Conservation (phyloP, 2,329 filamentous ascomycete species). For the Macrophomina pseudophaseolina region DNA sequence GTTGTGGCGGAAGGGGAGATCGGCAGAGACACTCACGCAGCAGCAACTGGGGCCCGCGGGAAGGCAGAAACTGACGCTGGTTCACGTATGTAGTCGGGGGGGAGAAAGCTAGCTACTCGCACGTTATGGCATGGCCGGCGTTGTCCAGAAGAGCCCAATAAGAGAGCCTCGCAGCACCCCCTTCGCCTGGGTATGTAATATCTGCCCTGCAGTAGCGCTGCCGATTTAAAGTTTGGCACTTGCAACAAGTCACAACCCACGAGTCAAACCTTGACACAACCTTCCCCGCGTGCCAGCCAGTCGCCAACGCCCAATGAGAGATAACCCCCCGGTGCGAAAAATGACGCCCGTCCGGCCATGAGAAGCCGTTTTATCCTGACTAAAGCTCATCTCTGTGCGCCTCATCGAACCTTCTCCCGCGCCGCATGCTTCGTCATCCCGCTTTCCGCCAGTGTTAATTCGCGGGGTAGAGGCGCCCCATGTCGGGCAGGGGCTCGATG, state of each 20-base stretch:
- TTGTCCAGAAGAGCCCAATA: background rate
- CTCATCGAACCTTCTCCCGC: background rate
- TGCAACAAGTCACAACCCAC: background rate
- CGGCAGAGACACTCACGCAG: background rate
- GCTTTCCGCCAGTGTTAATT: background rate
- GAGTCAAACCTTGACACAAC: background rate
- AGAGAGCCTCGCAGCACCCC: background rate
- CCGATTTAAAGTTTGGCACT: background rate
- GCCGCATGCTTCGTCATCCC: background rate
- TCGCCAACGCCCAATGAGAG: background rate
- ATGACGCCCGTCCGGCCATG: background rate
- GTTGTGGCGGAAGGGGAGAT: background rate
- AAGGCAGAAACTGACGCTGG: background rate
- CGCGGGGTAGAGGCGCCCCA: background rate
- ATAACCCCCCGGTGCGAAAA: background rate
- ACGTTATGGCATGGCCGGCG: background rate
- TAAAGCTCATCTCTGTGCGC: background rate
- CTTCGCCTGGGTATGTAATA: background rate
- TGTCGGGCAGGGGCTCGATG: slow-evolving; percentile 5
- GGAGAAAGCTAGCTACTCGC: slow-evolving; percentile 1
- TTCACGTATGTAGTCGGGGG: background rate
- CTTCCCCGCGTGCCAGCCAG: background rate
- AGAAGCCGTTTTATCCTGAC: background rate
- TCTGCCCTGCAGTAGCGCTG: background rate
- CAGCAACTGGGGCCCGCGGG: background rate